These are phyloP conservation scores for Clitopilus hobsonii DNA, from an alignment of 768 basidiomycete species.

Conservation along the genomic window DNA sequence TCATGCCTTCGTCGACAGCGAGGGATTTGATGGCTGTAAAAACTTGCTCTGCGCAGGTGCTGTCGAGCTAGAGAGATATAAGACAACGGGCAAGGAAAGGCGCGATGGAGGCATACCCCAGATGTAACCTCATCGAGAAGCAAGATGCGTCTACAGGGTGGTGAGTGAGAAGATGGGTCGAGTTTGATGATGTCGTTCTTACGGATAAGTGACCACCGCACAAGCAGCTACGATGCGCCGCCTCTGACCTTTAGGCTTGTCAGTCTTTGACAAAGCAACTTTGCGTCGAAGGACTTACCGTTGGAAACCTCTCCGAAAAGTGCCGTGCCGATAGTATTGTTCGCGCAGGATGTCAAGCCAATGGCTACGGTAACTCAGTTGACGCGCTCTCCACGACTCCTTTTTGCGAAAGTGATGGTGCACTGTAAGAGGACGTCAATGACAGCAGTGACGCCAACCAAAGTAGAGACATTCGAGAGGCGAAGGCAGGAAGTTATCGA, in stretches of 20 bases:
- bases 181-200: slow-evolving; percentile 8
- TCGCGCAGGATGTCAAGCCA: slow-evolving; percentile 43
- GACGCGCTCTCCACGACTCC: slow-evolving; percentile 38
- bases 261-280: neutral
- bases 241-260: slow-evolving; percentile 42
- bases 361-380: slow-evolving; percentile 37
- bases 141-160: slow-evolving; percentile 41
- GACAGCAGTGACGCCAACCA: too few species aligned
- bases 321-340: slow-evolving; percentile 53
- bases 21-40: slow-evolving; percentile 39
- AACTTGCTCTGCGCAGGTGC: slow-evolving; percentile 38
- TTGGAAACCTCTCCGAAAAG: slow-evolving; percentile 48
- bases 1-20: slow-evolving; percentile 42
- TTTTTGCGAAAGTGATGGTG: slow-evolving; percentile 29
- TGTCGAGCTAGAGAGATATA: slow-evolving; percentile 34
- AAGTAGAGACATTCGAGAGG: slow-evolving; percentile 31
- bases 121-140: slow-evolving; percentile 62
- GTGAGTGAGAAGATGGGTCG: neutral
- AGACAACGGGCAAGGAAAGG: neutral
- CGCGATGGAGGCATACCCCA: slow-evolving; percentile 28
- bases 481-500: slow-evolving; percentile 47
- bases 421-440: slow-evolving; percentile 20
- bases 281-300: slow-evolving; percentile 28
- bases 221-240: slow-evolving; percentile 58
- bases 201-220: slow-evolving; percentile 54